Evolutionary conservation across 352 stramenopile species (phyloP), one percentile per base, ranked within the genome.

Genomic region (Blastocystis hominis): DNA sequence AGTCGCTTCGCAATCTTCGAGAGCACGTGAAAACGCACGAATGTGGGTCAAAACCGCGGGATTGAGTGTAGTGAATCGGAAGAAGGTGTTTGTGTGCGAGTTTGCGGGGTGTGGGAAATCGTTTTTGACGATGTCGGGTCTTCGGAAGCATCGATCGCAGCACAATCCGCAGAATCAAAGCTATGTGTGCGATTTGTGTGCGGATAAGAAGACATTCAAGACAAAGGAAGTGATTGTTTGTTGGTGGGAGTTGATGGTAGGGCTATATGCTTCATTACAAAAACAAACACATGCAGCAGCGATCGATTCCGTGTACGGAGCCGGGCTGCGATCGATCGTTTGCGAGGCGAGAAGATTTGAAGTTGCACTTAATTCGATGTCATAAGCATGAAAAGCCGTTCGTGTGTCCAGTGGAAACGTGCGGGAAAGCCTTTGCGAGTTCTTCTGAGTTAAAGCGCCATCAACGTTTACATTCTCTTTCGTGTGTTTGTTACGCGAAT

Each of bases 101-200:
- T 46, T 50, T 24, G 20, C 72, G 36, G 53, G 53, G 13, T 84
- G 72, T 64, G 38, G 20, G 24, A 66, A 69, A 24, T 36, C 47
- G 46, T 84, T 69, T 66, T 66, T 84, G 44, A 84, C 72, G 24
- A 44, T 53, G 40, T 84, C 53, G 20, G 72, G 72, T 36, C 50
- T 84, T 6, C 55, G 20, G 0, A 84, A 84, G 7, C 72, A 84
- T 46, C 53, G 38, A 10, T 40, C 36, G 36, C 44, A n/a, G 42
- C 72, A 84, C 46, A 24, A 84, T 46, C 34, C 50, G 20, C 46
- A 42, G 36, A 56, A 59, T 42, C 13, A 53, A 38, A 9, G 68
- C 10, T 80, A 64, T 64, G 72, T 84, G 24, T 84, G 44, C 54
- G 38, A 36, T 9, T 30, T 56, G 30, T 66, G 72, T 13, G 34